Evolutionary conservation across 2,329 filamentous ascomycete species (phyloP).

Genomic region (Calonectria ilicicola): DNA sequence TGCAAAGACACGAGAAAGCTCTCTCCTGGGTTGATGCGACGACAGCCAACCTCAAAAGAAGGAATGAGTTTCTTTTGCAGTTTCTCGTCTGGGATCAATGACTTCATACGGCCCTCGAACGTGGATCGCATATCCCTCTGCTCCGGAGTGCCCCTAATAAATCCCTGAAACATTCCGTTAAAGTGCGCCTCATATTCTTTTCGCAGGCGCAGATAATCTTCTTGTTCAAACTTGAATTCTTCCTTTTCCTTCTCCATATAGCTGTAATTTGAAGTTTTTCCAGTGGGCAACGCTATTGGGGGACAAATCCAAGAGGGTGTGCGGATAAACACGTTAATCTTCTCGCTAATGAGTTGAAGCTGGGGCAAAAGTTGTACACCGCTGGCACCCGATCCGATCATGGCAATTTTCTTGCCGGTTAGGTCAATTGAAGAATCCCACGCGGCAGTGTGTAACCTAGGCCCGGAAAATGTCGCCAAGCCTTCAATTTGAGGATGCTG

Average conservation of each 20-base stretch:
- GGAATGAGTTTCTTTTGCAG: slow-evolving; percentile 36
- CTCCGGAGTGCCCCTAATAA: slow-evolving; percentile 48
- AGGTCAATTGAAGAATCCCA: slow-evolving; percentile 56
- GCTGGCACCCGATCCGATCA: slow-evolving; percentile 49
- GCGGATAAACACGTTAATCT: slow-evolving; percentile 59
- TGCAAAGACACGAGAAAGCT: slow-evolving; percentile 55
- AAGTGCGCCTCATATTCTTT: slow-evolving; percentile 53
- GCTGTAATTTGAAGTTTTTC: slow-evolving; percentile 20
- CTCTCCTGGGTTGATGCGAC: slow-evolving; percentile 50
- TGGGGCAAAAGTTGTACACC: slow-evolving; percentile 57
- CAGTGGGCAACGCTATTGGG: slow-evolving; percentile 21
- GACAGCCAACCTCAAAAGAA: slow-evolving; percentile 37
- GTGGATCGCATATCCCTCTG: slow-evolving; percentile 24
- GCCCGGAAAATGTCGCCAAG: slow-evolving; percentile 57
- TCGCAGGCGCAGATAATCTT: slow-evolving; percentile 35
- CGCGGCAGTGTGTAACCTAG: slow-evolving; percentile 57
- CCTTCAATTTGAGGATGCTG: slow-evolving; percentile 62
- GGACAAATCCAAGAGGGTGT: slow-evolving; percentile 60
- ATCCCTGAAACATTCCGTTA: slow-evolving; percentile 54
- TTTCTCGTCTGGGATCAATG: slow-evolving; percentile 21
- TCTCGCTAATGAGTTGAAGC: slow-evolving; percentile 53
- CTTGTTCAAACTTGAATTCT: slow-evolving; percentile 11
- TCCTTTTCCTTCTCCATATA: slow-evolving; percentile 28
- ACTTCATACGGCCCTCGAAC: slow-evolving; percentile 31
- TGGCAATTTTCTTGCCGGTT: slow-evolving; percentile 49